Conservation (phyloP, 2,329 filamentous ascomycete genomes). For the Hypoxylon sp. region DNA sequence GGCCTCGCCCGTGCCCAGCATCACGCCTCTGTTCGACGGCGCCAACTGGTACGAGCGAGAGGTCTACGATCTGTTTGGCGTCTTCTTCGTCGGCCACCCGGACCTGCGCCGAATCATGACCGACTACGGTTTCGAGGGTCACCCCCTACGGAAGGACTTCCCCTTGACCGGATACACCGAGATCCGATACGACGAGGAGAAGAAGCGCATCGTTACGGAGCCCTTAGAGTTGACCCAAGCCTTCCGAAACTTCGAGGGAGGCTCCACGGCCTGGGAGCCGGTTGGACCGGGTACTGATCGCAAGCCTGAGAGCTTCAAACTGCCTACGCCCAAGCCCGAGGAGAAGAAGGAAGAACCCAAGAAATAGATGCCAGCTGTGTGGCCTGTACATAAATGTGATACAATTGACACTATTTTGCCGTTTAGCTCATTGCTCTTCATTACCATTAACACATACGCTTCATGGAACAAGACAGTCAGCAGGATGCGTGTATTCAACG, state of each 20-base stretch:
- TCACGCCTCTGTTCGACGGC: conserved; percentile 87
- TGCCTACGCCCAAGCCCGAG: conserved; percentile 95
- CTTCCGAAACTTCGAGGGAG: conserved; percentile 97
- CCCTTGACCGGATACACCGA: conserved; percentile 98
- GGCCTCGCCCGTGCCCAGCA: conserved; percentile 88
- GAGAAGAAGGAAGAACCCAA: conserved; percentile 89
- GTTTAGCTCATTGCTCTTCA: no score
- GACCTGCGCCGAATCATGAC: conserved; percentile 98
- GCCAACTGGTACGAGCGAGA: conserved; percentile 99
- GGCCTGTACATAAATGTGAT: conserved; percentile 48
- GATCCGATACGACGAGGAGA: conserved; percentile 98
- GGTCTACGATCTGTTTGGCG: conserved; percentile 96
- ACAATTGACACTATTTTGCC: conserved; percentile 38
- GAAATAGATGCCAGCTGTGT: conserved; percentile 68
- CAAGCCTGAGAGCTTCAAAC: conserved; percentile 88
- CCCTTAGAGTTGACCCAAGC: conserved; percentile 97
- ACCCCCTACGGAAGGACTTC: conserved; percentile 97
- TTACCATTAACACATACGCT: no score
- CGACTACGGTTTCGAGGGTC: conserved; percentile 98
- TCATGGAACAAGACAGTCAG: no score
- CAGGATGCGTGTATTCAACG: no score
- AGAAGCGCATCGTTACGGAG: conserved; percentile 99
- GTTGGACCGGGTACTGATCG: conserved; percentile 75
- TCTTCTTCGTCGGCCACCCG: conserved; percentile 95
- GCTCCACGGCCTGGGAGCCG: conserved; percentile 75